phyloP scores from a whole-genome alignment of 139 green algal species.

The Closterium sp. region DNA sequence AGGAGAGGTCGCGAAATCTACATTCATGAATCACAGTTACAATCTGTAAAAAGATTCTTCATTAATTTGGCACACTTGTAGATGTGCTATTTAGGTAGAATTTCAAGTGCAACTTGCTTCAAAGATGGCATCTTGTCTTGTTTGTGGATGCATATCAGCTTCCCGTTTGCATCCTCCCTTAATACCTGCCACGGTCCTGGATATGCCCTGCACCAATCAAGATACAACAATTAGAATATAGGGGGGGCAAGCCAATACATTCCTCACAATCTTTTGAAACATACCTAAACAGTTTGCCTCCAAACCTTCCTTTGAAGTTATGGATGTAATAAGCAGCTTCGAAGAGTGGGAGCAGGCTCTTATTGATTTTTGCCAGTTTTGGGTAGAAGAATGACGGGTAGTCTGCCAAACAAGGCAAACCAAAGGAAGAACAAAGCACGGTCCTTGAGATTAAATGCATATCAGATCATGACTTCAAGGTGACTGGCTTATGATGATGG shows the following conservation, averaged over 20 bases:
- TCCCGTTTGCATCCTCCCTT: conserved; percentile 39
- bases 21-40: too few species aligned
- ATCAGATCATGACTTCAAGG: too few species aligned
- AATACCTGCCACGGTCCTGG: conserved; percentile 82
- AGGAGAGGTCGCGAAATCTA: not conserved
- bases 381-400: conserved; percentile 81
- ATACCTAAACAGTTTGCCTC: conserved; percentile 43
- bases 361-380: conserved; percentile 70
- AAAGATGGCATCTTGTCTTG: conserved; percentile 67
- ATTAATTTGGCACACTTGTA: not conserved
- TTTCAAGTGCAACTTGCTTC: conserved; percentile 77
- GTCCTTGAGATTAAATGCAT: not conserved
- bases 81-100: conserved; percentile 57
- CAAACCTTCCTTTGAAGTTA: conserved; percentile 80
- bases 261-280: too few species aligned
- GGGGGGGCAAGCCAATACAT: too few species aligned
- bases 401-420: conserved; percentile 44
- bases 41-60: too few species aligned
- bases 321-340: conserved; percentile 78
- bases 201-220: conserved; percentile 60
- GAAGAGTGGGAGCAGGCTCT: conserved; percentile 67
- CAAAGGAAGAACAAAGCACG: not conserved
- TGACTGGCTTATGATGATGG: not conserved
- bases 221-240: too few species aligned
- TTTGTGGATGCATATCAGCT: conserved; percentile 60